Evolutionary conservation across 2,329 filamentous ascomycete species (phyloP).

Genomic region (Lecanoromycetidae sp.): DNA sequence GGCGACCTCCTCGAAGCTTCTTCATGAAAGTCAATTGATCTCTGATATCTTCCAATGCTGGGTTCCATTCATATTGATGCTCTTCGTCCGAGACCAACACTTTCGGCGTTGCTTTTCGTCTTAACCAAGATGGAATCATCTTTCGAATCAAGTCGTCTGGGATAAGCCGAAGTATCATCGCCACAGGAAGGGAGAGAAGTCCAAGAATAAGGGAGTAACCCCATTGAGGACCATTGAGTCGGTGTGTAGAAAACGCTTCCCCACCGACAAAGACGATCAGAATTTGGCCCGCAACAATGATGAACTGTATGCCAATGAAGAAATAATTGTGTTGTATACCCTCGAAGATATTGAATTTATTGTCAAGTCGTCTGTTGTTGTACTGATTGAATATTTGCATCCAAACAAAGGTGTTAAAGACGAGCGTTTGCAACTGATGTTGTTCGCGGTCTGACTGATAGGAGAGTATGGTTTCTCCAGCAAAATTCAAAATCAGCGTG

Average conservation of each 20-base stretch:
- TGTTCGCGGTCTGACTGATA: conserved; percentile 20
- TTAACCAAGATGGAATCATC: conserved; percentile 31
- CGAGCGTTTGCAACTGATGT: conserved; percentile 26
- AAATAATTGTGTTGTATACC: conserved; percentile 32
- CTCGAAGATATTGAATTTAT: conserved; percentile 34
- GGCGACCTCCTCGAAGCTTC: conserved; percentile 49
- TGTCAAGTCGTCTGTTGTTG: conserved; percentile 35
- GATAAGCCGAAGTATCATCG: conserved; percentile 46
- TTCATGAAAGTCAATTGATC: conserved; percentile 54
- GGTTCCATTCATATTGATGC: conserved; percentile 44
- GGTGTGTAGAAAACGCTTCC: conserved; percentile 50
- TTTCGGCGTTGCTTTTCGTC: conserved; percentile 29
- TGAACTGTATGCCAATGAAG: conserved; percentile 48
- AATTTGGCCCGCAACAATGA: conserved; percentile 59
- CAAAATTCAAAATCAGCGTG: conserved; percentile 31
- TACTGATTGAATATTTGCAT: conserved; percentile 41
- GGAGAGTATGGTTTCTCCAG: conserved; percentile 27
- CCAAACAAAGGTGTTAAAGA: conserved; percentile 37
- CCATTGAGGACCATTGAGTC: conserved; percentile 55
- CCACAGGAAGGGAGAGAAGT: conserved; percentile 54
- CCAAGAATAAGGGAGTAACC: conserved; percentile 58
- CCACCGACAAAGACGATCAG: conserved; percentile 61
- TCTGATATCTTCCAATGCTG: conserved; percentile 49
- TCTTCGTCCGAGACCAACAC: conserved; percentile 36
- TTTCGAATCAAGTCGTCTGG: conserved; percentile 43